Percentiles rank a stretch among this genome's conserved stretches.
phyloP scores from a whole-genome alignment of 1,139 yeast genomes.

The Kodamaea suecica region DNA sequence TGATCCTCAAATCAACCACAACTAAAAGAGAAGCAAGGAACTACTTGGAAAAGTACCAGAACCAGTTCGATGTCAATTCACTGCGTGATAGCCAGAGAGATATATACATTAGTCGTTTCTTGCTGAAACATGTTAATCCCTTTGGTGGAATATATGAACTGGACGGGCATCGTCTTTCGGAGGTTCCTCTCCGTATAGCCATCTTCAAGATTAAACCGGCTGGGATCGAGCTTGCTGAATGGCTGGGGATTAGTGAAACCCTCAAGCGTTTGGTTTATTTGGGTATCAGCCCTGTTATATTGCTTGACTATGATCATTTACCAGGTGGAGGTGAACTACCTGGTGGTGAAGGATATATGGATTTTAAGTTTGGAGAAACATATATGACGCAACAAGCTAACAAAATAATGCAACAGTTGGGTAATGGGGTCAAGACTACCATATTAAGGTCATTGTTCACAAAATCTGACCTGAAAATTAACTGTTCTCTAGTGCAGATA shows the following conservation, averaged over 20 bases:
- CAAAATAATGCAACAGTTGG: conserved; percentile 19
- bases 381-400: conserved; percentile 36
- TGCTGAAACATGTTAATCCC: conserved; percentile 31
- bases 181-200: conserved; percentile 50
- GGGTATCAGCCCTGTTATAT: conserved; percentile 38
- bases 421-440: conserved; percentile 22
- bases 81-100: conserved; percentile 35
- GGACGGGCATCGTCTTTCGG: conserved; percentile 30
- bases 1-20: conserved; percentile 70
- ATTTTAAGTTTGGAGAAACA: conserved; percentile 32
- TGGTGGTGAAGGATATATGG: conserved; percentile 8
- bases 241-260: conserved; percentile 49
- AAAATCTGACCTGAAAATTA: conserved; percentile 8
- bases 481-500: conserved; percentile 27
- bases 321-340: not conserved
- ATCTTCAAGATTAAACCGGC: conserved; percentile 46
- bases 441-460: conserved; percentile 31
- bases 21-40: conserved; percentile 73
- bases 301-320: conserved; percentile 31
- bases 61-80: conserved; percentile 34
- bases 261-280: conserved; percentile 46
- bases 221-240: conserved; percentile 26
- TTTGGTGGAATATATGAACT: conserved; percentile 32
- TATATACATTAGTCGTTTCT: conserved; percentile 39
- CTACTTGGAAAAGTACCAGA: conserved; percentile 58